Base-by-base conservation (phyloP, 768 basidiomycete genomes). In the Mrakia blollopis region DNA sequence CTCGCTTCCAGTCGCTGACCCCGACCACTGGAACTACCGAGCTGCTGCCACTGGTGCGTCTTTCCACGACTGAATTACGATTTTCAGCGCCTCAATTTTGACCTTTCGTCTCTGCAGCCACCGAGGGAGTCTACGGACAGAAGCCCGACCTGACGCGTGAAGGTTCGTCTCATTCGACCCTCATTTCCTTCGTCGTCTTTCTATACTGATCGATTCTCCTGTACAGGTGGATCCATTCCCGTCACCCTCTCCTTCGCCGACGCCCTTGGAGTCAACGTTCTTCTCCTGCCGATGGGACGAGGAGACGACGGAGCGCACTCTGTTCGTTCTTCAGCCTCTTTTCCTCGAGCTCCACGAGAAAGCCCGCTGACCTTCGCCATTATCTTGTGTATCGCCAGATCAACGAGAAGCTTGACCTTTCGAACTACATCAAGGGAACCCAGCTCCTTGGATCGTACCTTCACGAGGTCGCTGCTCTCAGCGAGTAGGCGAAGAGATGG, bases 191-290 rank as follows among this genome's bases (percentile, higher is more conserved):
- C 13, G 57, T 21, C 35, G 4, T 30, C 37, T 25, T 32, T 32
- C 21, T 32, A 28, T 70, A 47, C 63, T 35, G 44, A 18, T n/a
- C 13, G 25, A 4, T 57, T 32, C 23, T 47, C 62, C 52, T 35
- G 28, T 21, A 50, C 41, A 44, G 32, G 67, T 63, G 95, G 95
- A 7, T 93, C 92, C 9, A 95, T 95, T 79, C 94, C 94, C 0
- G 92, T 96, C 41, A 95, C 94, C 6, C 87, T 98, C 76, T 95
- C 93, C 1, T 96, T 98, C 82, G 93, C 94, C 14, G 93, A 97
- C 82, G 88, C 88, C 62, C 85, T 97, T 65, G 89, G 89, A 44
- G 90, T 94, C 74, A 97, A 94, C 81, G 92, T 72, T 47, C 69
- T 77, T 16, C 61, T 78, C 8, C 68, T 73, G 11, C 76, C 57